Conservation (phyloP, 768 basidiomycete genomes). For the Tulasnella sp. region DNA sequence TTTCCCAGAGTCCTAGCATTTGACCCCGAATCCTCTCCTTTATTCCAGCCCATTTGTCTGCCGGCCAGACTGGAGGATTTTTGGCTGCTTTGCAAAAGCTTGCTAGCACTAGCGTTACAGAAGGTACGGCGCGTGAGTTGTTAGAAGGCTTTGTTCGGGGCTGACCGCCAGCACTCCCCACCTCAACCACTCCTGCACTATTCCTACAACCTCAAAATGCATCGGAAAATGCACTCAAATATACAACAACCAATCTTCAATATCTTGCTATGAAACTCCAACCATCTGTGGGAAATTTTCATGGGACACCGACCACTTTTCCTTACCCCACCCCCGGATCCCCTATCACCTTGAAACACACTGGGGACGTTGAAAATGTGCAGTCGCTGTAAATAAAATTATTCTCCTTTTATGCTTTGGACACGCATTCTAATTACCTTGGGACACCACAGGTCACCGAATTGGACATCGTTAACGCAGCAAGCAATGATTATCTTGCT, state of each 20-base stretch:
- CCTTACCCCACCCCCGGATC: background rate
- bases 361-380: background rate
- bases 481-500: background rate
- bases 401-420: background rate
- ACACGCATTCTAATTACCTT: background rate
- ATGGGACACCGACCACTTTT: background rate
- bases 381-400: background rate
- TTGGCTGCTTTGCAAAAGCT: background rate
- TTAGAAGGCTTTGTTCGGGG: background rate
- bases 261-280: background rate
- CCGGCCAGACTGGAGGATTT: slow-evolving; percentile 8
- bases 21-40: background rate
- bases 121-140: background rate
- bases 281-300: background rate
- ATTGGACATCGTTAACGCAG: slow-evolving; percentile 10
- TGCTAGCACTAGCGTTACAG: slow-evolving; percentile 1
- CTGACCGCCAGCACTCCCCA: background rate
- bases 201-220: background rate
- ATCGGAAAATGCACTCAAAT: background rate
- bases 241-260: too few relatives aligned
- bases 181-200: background rate
- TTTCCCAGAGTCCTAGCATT: background rate
- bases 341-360: background rate
- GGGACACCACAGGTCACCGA: background rate
- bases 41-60: background rate